Conservation (phyloP, 495 filamentous ascomycete species). For the Hyaloscypha variabilis region DNA sequence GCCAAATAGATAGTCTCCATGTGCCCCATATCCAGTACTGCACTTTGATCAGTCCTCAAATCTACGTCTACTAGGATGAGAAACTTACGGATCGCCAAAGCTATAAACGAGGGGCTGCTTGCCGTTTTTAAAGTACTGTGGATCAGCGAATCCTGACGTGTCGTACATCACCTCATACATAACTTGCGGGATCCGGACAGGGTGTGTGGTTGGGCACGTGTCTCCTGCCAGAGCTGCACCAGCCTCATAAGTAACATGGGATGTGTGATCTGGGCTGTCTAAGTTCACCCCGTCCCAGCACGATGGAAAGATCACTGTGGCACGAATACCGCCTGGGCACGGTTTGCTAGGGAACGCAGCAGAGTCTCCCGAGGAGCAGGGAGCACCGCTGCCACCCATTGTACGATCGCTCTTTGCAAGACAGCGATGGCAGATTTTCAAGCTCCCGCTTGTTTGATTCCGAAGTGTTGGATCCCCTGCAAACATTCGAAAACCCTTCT, state of each 20-base stretch:
- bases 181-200: constrained; percentile 55
- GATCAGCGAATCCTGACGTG: constrained; percentile 49
- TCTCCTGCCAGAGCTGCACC: constrained; percentile 39
- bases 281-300: constrained; percentile 86
- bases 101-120: constrained; percentile 44
- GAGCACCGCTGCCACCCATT: constrained; percentile 41
- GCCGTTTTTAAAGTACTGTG: constrained; percentile 47
- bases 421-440: constrained; percentile 52
- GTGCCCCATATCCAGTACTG: constrained; percentile 65
- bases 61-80: constrained; percentile 30
- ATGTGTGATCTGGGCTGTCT: constrained; percentile 48
- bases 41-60: constrained; percentile 42
- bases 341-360: constrained; percentile 48
- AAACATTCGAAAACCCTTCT: constrained; percentile 70
- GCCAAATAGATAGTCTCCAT: constrained; percentile 74
- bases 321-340: constrained; percentile 65
- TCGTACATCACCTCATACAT: constrained; percentile 64
- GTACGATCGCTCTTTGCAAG: constrained; percentile 35
- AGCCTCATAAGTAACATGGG: constrained; percentile 56
- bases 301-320: constrained; percentile 80
- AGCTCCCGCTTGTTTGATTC: constrained; percentile 35
- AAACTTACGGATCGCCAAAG: constrained; percentile 42
- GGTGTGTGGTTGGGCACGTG: constrained; percentile 49
- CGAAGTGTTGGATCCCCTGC: constrained; percentile 62
- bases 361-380: constrained; percentile 28